phyloP scores from a whole-genome alignment of 805 yeast genomes.

The Candida oleophila region DNA sequence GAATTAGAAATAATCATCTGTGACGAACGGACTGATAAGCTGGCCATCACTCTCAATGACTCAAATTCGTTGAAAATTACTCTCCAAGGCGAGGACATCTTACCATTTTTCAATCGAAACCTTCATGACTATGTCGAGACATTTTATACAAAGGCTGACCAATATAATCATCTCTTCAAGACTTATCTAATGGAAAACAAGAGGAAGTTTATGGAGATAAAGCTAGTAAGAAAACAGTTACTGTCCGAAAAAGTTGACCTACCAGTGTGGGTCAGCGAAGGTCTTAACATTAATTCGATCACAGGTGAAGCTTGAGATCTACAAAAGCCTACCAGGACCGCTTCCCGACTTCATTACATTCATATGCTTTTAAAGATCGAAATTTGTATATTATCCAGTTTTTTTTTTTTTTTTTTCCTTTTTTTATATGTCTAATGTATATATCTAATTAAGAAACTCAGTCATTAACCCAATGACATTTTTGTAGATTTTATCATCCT shows the following conservation, averaged over 20 bases:
- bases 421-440: no score
- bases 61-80: slow-evolving; percentile 14
- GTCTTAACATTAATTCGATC: neutral
- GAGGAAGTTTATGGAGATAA: neutral
- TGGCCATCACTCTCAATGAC: slow-evolving; percentile 6
- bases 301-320: neutral
- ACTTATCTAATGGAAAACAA: neutral
- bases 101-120: slow-evolving; percentile 9
- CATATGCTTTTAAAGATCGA: neutral
- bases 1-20: slow-evolving; percentile 23
- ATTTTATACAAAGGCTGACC: slow-evolving; percentile 10
- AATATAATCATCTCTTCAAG: neutral
- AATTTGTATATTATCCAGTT: no score
- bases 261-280: neutral
- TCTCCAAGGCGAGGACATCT: slow-evolving; percentile 14
- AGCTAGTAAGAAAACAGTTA: neutral
- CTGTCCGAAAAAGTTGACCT: neutral
- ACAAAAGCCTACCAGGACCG: no score
- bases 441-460: neutral
- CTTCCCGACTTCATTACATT: no score
- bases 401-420: neutral
- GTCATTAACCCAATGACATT: neutral
- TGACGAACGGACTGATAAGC: neutral
- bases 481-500: slow-evolving; percentile 7
- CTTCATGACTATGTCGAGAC: slow-evolving; percentile 11